Percentiles rank a stretch among this genome's conserved stretches.
phyloP scores from a whole-genome alignment of 2,329 filamentous ascomycete species.

The Arachnopeziza araneosa region DNA sequence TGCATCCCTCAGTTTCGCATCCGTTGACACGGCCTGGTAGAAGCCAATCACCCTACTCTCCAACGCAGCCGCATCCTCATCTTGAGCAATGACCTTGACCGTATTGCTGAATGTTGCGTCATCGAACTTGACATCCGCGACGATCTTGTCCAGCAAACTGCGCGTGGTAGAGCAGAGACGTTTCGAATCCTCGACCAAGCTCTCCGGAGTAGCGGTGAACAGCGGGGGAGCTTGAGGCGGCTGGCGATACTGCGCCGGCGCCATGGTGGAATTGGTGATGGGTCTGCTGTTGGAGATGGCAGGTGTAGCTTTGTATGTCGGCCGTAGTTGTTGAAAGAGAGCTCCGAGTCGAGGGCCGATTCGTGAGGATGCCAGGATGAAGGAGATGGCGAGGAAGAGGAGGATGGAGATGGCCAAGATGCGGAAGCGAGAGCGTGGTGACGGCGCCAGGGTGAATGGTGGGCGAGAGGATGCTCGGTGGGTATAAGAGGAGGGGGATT shows the following conservation, averaged over 20 bases:
- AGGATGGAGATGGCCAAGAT: slow-evolving; percentile 47
- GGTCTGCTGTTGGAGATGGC: slow-evolving; percentile 8
- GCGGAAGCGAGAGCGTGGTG: slow-evolving; percentile 21
- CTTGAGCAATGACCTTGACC: slow-evolving; percentile 62
- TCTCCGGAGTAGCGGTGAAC: slow-evolving; percentile 69
- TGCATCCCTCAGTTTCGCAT: slow-evolving; percentile 65
- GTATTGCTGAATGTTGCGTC: slow-evolving; percentile 48
- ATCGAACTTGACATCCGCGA: slow-evolving; percentile 47
- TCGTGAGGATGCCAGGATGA: slow-evolving; percentile 60
- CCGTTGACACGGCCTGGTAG: slow-evolving; percentile 71
- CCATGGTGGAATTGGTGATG: slow-evolving; percentile 54
- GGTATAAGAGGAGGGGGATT: slow-evolving; percentile 1
- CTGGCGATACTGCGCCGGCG: slow-evolving; percentile 59
- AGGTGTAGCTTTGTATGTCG: slow-evolving; percentile 12
- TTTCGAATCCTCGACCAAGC: slow-evolving; percentile 62
- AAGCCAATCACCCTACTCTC: slow-evolving; percentile 65
- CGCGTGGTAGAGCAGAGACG: slow-evolving; percentile 48
- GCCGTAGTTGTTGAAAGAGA: slow-evolving; percentile 50
- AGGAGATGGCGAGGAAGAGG: slow-evolving; percentile 48
- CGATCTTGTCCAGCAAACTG: slow-evolving; percentile 37
- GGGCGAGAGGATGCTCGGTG: background rate
- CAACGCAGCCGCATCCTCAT: slow-evolving; percentile 61
- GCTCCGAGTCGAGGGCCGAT: slow-evolving; percentile 46
- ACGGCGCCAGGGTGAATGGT: slow-evolving; percentile 33
- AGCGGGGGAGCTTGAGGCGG: slow-evolving; percentile 73